phyloP scores from a whole-genome alignment of 1,284 basidiomycete genomes.

The Cutaneotrichosporon sp. region DNA sequence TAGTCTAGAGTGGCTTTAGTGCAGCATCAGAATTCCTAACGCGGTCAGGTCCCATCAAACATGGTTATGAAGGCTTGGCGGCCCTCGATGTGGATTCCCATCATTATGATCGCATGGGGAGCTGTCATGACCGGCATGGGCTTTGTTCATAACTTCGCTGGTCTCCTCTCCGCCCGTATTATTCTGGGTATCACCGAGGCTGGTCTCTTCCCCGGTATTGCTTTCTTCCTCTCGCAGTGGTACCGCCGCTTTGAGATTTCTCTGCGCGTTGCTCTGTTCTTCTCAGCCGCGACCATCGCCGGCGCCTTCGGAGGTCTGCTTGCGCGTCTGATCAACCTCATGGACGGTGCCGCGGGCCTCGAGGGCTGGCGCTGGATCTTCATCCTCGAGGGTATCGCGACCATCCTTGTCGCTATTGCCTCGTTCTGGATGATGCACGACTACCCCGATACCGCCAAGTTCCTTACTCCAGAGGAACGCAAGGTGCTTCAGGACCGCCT shows the following conservation, averaged over 20 bases:
- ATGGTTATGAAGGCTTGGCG: slow-evolving; percentile 51
- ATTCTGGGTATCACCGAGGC: slow-evolving; percentile 37
- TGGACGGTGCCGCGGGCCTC: slow-evolving; percentile 43
- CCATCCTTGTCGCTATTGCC: slow-evolving; percentile 59
- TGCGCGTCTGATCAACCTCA: slow-evolving; percentile 43
- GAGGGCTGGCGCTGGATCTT: slow-evolving; percentile 61
- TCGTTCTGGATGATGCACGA: slow-evolving; percentile 75
- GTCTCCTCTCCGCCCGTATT: slow-evolving; percentile 39
- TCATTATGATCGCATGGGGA: slow-evolving; percentile 45
- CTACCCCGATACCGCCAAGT: slow-evolving; percentile 72
- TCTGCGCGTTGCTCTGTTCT: slow-evolving; percentile 39
- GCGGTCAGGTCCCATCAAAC: too few species aligned
- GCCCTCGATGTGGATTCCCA: slow-evolving; percentile 32
- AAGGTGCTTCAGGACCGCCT: slow-evolving; percentile 23
- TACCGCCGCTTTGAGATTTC: slow-evolving; percentile 38
- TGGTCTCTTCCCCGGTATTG: slow-evolving; percentile 42
- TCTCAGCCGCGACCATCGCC: slow-evolving; percentile 41
- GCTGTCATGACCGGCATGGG: slow-evolving; percentile 48
- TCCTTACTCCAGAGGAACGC: slow-evolving; percentile 65
- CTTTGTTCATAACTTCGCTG: slow-evolving; percentile 43
- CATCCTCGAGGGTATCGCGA: slow-evolving; percentile 68
- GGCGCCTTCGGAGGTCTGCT: slow-evolving; percentile 49
- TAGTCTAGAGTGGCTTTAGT: too few species aligned
- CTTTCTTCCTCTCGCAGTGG: slow-evolving; percentile 39
- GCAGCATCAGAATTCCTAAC: slow-evolving; percentile 56